Evolutionary conservation across 306 rosid genomes (phyloP).

Genomic region (Geum urbanum): DNA sequence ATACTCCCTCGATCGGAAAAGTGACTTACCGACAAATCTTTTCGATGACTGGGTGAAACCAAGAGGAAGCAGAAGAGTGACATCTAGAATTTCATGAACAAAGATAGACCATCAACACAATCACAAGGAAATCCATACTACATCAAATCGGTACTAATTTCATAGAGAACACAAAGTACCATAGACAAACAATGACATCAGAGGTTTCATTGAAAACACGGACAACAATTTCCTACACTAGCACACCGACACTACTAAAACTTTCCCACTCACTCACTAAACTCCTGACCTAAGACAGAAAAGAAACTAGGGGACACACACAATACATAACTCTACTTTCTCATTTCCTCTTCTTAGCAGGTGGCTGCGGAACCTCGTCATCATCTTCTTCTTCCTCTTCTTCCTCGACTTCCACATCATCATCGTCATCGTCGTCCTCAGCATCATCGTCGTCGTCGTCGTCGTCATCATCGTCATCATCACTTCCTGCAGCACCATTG

Average conservation of each 20-base stretch:
- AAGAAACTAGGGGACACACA: background rate
- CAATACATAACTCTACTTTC: conserved; percentile 8
- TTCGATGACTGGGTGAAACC: no score
- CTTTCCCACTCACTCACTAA: conserved; percentile 25
- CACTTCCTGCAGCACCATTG: conserved; percentile 51
- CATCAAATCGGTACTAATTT: conserved; percentile 18
- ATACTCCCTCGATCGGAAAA: no score
- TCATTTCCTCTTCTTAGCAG: conserved; percentile 80
- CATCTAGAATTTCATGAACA: no score
- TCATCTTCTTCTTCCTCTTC: conserved; percentile 54
- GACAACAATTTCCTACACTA: conserved; percentile 25
- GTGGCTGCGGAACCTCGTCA: conserved; percentile 62
- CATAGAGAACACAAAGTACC: conserved; percentile 8
- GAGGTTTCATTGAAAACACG: conserved; percentile 18
- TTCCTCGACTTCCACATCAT: conserved; percentile 25
- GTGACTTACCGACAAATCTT: no score
- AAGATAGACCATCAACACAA: background rate
- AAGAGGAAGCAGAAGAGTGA: no score
- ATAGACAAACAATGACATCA: conserved; percentile 7
- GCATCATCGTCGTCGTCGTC: conserved; percentile 14
- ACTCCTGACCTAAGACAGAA: conserved; percentile 14
- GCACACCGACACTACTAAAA: conserved; percentile 24
- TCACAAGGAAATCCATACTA: background rate
- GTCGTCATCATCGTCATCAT: conserved; percentile 29
- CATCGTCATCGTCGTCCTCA: conserved; percentile 20